Conservation (phyloP, 2,329 filamentous ascomycete species). For the Arachnomyces sp. region DNA sequence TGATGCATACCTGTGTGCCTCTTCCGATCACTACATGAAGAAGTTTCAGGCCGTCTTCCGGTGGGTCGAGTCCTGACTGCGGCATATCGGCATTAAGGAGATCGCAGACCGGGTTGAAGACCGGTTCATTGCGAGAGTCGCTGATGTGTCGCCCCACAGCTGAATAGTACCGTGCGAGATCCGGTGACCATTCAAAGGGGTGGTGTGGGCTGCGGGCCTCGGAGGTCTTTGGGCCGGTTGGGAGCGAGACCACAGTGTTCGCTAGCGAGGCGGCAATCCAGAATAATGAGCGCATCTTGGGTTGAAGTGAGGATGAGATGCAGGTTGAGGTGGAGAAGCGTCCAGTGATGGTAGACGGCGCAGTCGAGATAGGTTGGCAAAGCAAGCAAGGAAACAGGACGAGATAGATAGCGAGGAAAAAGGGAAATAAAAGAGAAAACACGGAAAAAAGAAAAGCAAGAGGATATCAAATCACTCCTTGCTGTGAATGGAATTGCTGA, state of each 20-base stretch:
- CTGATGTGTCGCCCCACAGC: slow-evolving; percentile 33
- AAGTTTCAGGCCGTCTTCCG: slow-evolving; percentile 52
- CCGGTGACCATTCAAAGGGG: slow-evolving; percentile 32
- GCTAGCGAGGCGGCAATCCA: slow-evolving; percentile 24
- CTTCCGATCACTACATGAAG: slow-evolving; percentile 77
- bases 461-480: too few relatives aligned
- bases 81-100: slow-evolving; percentile 27
- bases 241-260: slow-evolving; percentile 27
- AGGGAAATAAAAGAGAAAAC: neutral
- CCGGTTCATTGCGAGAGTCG: slow-evolving; percentile 14
- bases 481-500: too few relatives aligned
- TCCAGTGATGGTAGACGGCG: slow-evolving; percentile 8
- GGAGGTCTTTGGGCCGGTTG: slow-evolving; percentile 5
- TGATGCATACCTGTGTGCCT: slow-evolving; percentile 52
- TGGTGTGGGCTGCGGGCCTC: slow-evolving; percentile 19
- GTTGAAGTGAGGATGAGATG: neutral
- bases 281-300: slow-evolving; percentile 17
- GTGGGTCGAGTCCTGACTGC: slow-evolving; percentile 51
- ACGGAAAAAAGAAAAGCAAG: neutral
- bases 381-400: neutral
- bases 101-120: slow-evolving; percentile 23
- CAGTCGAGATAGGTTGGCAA: slow-evolving; percentile 10
- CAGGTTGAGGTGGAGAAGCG: slow-evolving; percentile 3
- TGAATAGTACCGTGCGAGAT: slow-evolving; percentile 32
- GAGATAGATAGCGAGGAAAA: neutral